Conservation (phyloP, 768 basidiomycete genomes). For the Suillus placidus region DNA sequence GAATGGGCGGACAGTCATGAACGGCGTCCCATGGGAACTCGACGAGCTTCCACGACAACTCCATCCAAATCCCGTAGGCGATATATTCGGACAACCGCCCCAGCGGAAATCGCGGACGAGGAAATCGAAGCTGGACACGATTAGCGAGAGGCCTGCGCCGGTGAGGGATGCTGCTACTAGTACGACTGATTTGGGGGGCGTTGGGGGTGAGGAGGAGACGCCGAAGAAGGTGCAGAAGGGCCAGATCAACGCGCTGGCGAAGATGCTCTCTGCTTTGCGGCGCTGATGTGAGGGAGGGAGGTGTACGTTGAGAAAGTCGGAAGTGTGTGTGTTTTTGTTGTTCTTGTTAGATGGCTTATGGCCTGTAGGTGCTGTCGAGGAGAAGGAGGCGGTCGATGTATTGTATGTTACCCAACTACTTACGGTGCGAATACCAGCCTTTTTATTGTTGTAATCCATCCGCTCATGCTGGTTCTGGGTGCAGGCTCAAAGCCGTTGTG, state of each 20-base stretch:
- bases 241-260: constrained; percentile 87
- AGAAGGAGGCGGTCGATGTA: constrained; percentile 45
- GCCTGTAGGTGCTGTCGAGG: constrained; percentile 30
- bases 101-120: constrained; percentile 67
- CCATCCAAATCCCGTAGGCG: constrained; percentile 60
- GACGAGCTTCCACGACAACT: constrained; percentile 68
- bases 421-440: constrained; percentile 41
- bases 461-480: constrained; percentile 23
- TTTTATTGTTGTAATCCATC: constrained; percentile 23
- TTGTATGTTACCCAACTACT: constrained; percentile 53
- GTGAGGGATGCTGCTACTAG: constrained; percentile 67
- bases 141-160: constrained; percentile 63
- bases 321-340: constrained; percentile 8
- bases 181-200: constrained; percentile 66
- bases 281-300: constrained; percentile 41
- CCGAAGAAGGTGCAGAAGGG: constrained; percentile 85
- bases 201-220: constrained; percentile 45
- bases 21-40: constrained; percentile 77
- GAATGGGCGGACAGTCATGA: constrained; percentile 54
- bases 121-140: constrained; percentile 71
- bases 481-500: background rate
- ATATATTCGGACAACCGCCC: constrained; percentile 59
- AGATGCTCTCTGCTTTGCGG: constrained; percentile 85
- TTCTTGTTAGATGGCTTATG: constrained; percentile 11
- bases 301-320: constrained; percentile 8